phyloP scores from a whole-genome alignment of 176 grass and related monocot species.

The Bothriochloa decipiens region DNA sequence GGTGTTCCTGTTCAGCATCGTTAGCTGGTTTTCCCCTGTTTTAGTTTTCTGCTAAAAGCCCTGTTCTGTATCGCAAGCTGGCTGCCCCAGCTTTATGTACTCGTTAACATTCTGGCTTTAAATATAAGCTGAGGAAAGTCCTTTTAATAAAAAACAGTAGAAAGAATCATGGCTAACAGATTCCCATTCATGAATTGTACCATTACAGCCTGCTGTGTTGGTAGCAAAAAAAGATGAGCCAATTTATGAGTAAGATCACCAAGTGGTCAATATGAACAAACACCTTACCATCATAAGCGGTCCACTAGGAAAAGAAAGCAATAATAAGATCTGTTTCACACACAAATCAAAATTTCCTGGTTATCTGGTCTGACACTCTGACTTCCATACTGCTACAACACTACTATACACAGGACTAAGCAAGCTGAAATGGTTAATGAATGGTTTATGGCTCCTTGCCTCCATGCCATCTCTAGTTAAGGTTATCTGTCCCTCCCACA shows the following conservation, averaged over 20 bases:
- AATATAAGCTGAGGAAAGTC: too few species aligned
- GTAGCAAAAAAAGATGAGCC: not conserved
- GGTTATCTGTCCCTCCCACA: slow-evolving; percentile 62
- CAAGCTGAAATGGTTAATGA: slow-evolving; percentile 8
- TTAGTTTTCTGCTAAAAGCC: too few species aligned
- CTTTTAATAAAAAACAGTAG: not conserved
- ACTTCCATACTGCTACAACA: not conserved
- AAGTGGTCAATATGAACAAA: not conserved
- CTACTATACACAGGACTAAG: slow-evolving; percentile 27
- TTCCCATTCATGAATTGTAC: too few species aligned
- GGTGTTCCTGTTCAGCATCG: too few species aligned
- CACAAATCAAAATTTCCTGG: not conserved
- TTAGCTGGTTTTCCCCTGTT: too few species aligned
- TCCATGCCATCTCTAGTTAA: slow-evolving; percentile 16
- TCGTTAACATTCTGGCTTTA: too few species aligned
- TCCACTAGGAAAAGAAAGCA: not conserved
- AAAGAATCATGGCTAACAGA: not conserved
- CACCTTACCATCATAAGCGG: not conserved
- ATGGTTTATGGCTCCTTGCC: slow-evolving; percentile 27
- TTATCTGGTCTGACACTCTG: not conserved
- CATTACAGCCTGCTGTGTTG: too few species aligned
- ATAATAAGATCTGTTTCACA: slow-evolving; percentile 9
- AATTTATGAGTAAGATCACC: slow-evolving; percentile 18
- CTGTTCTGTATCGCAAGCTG: too few species aligned
- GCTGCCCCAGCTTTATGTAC: too few species aligned